phyloP scores from a whole-genome alignment of 371 early-diverging fungal species.

The Lichtheimia hyalospora region DNA sequence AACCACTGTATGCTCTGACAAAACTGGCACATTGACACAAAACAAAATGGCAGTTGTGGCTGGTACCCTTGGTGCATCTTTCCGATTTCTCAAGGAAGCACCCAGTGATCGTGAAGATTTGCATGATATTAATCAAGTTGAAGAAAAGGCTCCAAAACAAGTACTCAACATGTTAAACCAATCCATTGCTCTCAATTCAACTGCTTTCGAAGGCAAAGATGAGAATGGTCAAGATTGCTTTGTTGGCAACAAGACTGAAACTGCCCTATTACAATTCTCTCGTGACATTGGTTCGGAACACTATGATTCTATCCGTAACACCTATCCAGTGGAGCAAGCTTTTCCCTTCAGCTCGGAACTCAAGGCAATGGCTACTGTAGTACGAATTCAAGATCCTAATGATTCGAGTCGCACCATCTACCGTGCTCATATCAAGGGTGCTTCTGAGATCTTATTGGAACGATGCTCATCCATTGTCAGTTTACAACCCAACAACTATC shows the following conservation, averaged over 20 bases:
- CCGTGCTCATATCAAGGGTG: slow-evolving; percentile 83
- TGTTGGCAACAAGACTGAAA: slow-evolving; percentile 90
- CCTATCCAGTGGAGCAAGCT: slow-evolving; percentile 54
- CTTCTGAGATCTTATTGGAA: slow-evolving; percentile 79
- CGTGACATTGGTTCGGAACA: slow-evolving; percentile 49
- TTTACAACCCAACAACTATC: slow-evolving; percentile 28
- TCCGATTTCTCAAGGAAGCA: slow-evolving; percentile 34
- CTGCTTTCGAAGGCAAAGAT: slow-evolving; percentile 75
- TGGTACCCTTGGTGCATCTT: slow-evolving; percentile 57
- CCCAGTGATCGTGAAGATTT: slow-evolving; percentile 34
- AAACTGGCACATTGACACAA: slow-evolving; percentile 89
- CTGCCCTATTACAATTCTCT: slow-evolving; percentile 75
- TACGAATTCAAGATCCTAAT: slow-evolving; percentile 46
- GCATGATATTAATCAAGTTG: slow-evolving; percentile 28
- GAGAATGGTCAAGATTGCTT: slow-evolving; percentile 56
- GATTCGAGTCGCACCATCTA: slow-evolving; percentile 37
- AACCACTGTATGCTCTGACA: slow-evolving; percentile 90
- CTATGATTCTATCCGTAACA: slow-evolving; percentile 51
- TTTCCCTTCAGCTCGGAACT: slow-evolving; percentile 83
- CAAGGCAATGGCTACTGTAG: slow-evolving; percentile 85
- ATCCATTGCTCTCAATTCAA: slow-evolving; percentile 77
- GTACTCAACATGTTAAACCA: slow-evolving; percentile 50
- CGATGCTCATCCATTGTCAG: slow-evolving; percentile 35
- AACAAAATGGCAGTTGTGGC: slow-evolving; percentile 91
- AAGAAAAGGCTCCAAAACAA: slow-evolving; percentile 32